Conservation (phyloP, 129 eudicot genomes). For the Pseudognaphalium luteoalbum region DNA sequence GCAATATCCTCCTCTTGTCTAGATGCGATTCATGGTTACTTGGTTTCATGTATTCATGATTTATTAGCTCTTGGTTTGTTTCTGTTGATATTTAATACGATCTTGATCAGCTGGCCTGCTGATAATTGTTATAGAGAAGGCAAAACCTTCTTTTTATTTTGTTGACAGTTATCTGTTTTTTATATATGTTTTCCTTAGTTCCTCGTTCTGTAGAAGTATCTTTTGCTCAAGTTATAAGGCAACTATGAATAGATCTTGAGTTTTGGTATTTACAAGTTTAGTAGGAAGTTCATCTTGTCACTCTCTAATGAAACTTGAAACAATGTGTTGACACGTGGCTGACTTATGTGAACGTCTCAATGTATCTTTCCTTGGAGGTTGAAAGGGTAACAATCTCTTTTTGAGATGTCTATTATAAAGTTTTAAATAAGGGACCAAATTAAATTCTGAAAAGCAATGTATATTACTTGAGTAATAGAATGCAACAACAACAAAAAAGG, state of each 20-base stretch:
- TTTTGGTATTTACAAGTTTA: not conserved
- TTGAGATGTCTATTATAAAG: not conserved
- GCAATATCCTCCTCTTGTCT: conserved; percentile 66
- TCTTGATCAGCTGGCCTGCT: conserved; percentile 10
- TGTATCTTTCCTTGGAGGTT: not conserved
- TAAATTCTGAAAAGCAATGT: not conserved
- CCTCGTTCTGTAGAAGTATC: not conserved
- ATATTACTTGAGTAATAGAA: not conserved
- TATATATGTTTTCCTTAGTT: conserved; percentile 9
- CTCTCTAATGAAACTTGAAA: not conserved
- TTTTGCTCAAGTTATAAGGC: conserved; percentile 6
- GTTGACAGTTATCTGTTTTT: conserved; percentile 13
- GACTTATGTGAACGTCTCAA: not conserved
- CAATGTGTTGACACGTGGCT: not conserved
- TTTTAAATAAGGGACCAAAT: too few species aligned
- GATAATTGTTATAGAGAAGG: conserved; percentile 19
- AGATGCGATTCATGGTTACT: conserved; percentile 15
- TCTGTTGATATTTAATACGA: conserved; percentile 23
- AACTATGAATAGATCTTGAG: not conserved
- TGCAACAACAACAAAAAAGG: not conserved
- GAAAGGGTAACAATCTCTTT: not conserved
- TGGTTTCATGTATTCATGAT: conserved; percentile 22
- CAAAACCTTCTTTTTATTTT: conserved; percentile 26
- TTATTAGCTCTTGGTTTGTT: conserved; percentile 7
- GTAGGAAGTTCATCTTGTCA: not conserved